Evolutionary conservation across 2,329 filamentous ascomycete species (phyloP).

Genomic region (Massarina eburnea): DNA sequence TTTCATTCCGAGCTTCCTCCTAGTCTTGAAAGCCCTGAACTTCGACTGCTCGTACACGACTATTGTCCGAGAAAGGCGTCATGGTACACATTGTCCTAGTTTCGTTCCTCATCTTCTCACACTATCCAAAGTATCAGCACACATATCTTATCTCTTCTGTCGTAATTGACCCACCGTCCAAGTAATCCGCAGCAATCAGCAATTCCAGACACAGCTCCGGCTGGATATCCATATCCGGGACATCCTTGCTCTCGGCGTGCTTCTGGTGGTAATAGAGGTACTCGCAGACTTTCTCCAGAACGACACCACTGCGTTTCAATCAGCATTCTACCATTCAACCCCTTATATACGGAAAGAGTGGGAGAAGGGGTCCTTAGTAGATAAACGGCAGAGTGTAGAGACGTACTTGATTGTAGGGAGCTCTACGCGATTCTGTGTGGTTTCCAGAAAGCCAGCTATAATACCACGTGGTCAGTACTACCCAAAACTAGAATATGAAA

Average conservation of each 20-base stretch:
- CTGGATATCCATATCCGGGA: conserved; percentile 79
- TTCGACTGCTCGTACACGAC: too few relatives aligned
- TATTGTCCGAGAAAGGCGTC: too few relatives aligned
- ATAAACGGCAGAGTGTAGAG: conserved; percentile 1
- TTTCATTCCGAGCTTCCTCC: too few relatives aligned
- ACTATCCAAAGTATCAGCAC: neutral
- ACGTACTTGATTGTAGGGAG: conserved; percentile 74
- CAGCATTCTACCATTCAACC: neutral
- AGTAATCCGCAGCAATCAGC: conserved; percentile 74
- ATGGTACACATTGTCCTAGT: too few relatives aligned
- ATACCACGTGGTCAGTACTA: neutral
- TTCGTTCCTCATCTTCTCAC: neutral
- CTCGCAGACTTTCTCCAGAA: conserved; percentile 79
- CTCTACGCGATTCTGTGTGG: conserved; percentile 63
- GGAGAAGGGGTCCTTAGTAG: neutral
- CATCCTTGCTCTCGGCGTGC: conserved; percentile 68
- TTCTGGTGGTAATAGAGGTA: conserved; percentile 84
- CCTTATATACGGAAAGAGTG: neutral
- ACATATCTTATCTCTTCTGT: neutral
- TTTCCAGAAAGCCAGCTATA: conserved; percentile 66
- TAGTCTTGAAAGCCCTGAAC: too few relatives aligned
- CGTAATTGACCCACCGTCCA: conserved; percentile 47
- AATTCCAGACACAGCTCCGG: conserved; percentile 77
- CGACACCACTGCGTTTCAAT: conserved; percentile 58
- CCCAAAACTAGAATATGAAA: too few relatives aligned